Base-by-base conservation (phyloP, 257 asterid species). In the Solanum dulcamara region DNA sequence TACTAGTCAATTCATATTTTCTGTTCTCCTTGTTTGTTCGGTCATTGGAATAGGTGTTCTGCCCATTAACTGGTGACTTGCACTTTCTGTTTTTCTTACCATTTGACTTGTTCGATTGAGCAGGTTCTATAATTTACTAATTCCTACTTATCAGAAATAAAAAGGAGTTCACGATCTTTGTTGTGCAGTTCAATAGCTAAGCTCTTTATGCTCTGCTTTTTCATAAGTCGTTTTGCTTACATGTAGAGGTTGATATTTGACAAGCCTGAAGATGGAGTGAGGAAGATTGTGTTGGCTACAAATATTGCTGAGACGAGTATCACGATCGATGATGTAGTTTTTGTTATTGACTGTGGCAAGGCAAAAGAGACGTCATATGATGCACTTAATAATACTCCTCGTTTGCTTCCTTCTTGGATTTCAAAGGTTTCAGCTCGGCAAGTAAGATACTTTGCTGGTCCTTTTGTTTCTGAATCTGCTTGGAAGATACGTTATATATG, bases 241-340 rank as follows among this genome's bases (percentile, higher is more conserved):
- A 55, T 89, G 90, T 95, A 96, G 99, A 93, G 89, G 88, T 87
- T 93, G 87, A 94, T 96, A 80, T 96, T 96, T 91, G 92, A 92
- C 89, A 91, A 88, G 89, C 97, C 99, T 71, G 91, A 85, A 89
- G 94, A 87, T 81, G 98, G 99, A 85, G 88, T 93, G 62, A 93
- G 98, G 91, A 96, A 96, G 91, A 93, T 96, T 79, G 94, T 96
- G 51, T 87, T 96, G 62, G 93, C 99, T 88, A 96, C 99, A 83
- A 96, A 96, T 88, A 96, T 96, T 89, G 98, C 99, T 85, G 99
- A 96, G 92, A 96, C 98, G 66, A 96, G 99, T 90, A 96, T 96
- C 88, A 96, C 99, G 30, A 94, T 96, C 68, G 92, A 94, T 74
- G 99, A 96, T 68, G 92, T 94, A 75, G 98, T 94, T 83, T 94